These are phyloP conservation scores for Canariomyces notabilis DNA, from an alignment of 2,329 filamentous ascomycete genomes.

Conservation along the genomic window DNA sequence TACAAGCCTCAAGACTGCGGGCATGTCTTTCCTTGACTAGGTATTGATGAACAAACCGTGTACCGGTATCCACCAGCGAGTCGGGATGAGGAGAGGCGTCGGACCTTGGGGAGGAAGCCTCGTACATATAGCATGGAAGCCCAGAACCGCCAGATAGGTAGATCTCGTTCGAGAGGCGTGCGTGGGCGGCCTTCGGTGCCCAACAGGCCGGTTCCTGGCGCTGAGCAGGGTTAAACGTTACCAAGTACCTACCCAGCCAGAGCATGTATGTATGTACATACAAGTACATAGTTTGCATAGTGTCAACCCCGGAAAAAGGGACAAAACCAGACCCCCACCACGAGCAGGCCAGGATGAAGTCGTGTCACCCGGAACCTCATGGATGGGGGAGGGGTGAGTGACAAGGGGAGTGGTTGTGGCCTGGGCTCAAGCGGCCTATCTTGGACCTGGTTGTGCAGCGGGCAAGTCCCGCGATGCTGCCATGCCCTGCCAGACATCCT, in stretches of 20 bases:
- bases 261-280: too few species aligned
- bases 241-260: too few species aligned
- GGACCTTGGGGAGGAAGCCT: neutral
- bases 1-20: neutral
- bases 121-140: slow-evolving; percentile 11
- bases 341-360: slow-evolving; percentile 4
- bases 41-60: too few species aligned
- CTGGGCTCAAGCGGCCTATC: neutral
- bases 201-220: neutral
- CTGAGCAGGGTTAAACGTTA: neutral
- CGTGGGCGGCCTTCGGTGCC: neutral
- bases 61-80: too few species aligned
- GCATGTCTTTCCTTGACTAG: neutral
- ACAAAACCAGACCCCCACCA: slow-evolving; percentile 7
- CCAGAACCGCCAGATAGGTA: neutral
- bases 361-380: neutral
- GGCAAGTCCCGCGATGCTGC: neutral
- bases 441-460: neutral
- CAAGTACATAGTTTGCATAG: neutral
- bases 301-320: slow-evolving; percentile 5
- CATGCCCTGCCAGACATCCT: neutral
- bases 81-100: too few species aligned
- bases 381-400: neutral
- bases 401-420: neutral
- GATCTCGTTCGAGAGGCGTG: slow-evolving; percentile 3